Conservation (phyloP, 257 asterid genomes). For the Solanum bulbocastanum region DNA sequence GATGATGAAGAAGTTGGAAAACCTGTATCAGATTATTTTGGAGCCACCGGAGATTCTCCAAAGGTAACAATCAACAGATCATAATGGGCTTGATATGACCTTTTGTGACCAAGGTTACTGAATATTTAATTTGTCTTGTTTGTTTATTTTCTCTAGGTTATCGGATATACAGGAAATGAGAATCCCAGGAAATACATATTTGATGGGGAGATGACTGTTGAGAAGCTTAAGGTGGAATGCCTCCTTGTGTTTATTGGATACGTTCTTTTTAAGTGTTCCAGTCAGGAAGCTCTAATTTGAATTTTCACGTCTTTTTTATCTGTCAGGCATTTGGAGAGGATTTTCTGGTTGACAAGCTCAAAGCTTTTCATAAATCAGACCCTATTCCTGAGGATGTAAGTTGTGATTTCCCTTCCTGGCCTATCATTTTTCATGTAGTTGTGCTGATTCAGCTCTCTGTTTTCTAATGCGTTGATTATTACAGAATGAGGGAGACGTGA, state of each 20-base stretch:
- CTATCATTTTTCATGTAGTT: background rate
- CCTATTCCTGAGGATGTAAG: conserved; percentile 78
- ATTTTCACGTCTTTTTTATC: background rate
- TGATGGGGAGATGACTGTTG: conserved; percentile 55
- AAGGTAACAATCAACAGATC: conserved; percentile 29
- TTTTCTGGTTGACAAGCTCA: conserved; percentile 65
- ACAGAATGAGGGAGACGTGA: conserved; percentile 90
- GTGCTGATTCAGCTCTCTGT: background rate
- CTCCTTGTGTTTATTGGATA: background rate
- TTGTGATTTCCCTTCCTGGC: background rate
- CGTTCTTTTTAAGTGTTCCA: background rate
- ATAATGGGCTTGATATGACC: background rate
- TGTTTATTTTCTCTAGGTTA: conserved; percentile 30
- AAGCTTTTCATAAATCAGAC: conserved; percentile 79
- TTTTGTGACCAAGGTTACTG: background rate
- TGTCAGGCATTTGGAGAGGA: conserved; percentile 63
- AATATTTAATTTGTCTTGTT: background rate
- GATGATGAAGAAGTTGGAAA: conserved; percentile 83
- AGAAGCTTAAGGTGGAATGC: conserved; percentile 57
- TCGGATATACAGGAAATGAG: conserved; percentile 61
- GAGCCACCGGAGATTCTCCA: conserved; percentile 65
- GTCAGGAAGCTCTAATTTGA: background rate
- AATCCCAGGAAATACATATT: conserved; percentile 53
- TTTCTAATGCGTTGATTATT: background rate
- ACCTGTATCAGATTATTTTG: conserved; percentile 90